These are phyloP conservation scores for Hyaloscypha bicolor DNA, from an alignment of 495 filamentous ascomycete genomes.

Conservation along the genomic window DNA sequence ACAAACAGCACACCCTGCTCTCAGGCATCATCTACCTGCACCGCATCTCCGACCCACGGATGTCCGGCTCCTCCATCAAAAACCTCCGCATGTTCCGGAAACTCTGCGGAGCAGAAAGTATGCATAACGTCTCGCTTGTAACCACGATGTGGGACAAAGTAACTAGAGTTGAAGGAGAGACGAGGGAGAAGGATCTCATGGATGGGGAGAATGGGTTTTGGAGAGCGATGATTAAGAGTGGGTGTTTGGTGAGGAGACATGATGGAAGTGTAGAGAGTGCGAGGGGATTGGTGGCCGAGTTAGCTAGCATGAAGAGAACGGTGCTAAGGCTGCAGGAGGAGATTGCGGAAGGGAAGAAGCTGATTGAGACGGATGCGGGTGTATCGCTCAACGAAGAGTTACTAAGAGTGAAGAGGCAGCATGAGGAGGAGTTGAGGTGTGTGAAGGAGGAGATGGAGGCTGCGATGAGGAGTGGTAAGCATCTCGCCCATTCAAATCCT, in stretches of 20 bases:
- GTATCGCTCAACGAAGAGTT: conserved; percentile 37
- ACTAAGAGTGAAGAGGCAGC: conserved; percentile 20
- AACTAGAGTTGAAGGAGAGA: conserved; percentile 27
- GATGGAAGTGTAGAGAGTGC: conserved; percentile 37
- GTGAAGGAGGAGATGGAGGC: conserved; percentile 29
- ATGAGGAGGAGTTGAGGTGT: conserved; percentile 27
- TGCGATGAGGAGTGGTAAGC: conserved; percentile 20
- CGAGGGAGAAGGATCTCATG: conserved; percentile 41
- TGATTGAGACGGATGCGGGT: conserved; percentile 41
- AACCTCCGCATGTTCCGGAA: conserved; percentile 49
- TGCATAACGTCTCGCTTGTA: conserved; percentile 43
- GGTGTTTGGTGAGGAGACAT: conserved; percentile 33
- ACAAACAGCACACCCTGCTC: conserved; percentile 32
- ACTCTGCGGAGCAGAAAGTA: conserved; percentile 42
- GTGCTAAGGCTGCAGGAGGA: conserved; percentile 43
- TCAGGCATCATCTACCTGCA: conserved; percentile 50
- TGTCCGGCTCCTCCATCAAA: conserved; percentile 41
- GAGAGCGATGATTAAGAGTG: conserved; percentile 37
- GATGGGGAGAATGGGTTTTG: conserved; percentile 41
- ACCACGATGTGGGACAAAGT: conserved; percentile 49
- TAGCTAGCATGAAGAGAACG: conserved; percentile 22
- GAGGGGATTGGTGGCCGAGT: conserved; percentile 32
- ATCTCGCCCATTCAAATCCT: not conserved
- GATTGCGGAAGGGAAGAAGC: conserved; percentile 37
- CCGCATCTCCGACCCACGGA: conserved; percentile 42